Base-by-base conservation (phyloP, 495 filamentous ascomycete species). In the Aspergillus panamensis region DNA sequence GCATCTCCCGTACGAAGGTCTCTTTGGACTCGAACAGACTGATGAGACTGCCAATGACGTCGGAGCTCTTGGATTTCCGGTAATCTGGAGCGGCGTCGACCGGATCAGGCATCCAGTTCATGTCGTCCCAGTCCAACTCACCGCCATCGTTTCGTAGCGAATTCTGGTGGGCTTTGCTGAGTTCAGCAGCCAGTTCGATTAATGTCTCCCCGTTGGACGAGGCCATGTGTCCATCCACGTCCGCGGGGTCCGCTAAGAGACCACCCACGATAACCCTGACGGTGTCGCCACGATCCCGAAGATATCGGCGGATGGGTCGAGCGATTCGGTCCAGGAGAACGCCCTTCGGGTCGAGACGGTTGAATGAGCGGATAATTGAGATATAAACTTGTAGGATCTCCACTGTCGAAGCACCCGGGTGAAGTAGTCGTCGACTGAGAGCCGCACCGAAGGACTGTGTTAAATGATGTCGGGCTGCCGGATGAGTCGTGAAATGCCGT, bases 221-320 rank as follows among this genome's bases (percentile, higher is more conserved):
- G n/a, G 55, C 64, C 12, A 53, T 48, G 3, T 66, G 58, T 0
- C 66, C 69, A n/a, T 81, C 76, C 0, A 74, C 65, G 35, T 84
- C 79, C 3, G 81, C 72, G 3, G 80, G 70, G 57, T 89, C 89
- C 21, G 90, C 83, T 21, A 99, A 77, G 37, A 97, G 80, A 21
- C 95, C 94, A 2, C 84, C 80, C 17, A 97, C 90, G 54, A 99
- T 90, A 21, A 91, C 87, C 52, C 84, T 84, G 19, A 96, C 86
- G 0, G 95, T 93, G 63, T 99, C 93, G 47, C 96, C 91, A n/a
- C 94, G 82, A n/a, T 91, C 88, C 51, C 89, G 89, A 30, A 99
- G 79, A 65, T 97, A 97, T 16, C 88, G 72, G 40, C 92, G 89
- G 54, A 99, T 86, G 1, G 88, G 85, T 31, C 85, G 82, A 14